Evolutionary conservation across 164 flowering plant species (phyloP), one percentile per base, ranked within the genome.

Genomic region (Hamamelis virginiana): DNA sequence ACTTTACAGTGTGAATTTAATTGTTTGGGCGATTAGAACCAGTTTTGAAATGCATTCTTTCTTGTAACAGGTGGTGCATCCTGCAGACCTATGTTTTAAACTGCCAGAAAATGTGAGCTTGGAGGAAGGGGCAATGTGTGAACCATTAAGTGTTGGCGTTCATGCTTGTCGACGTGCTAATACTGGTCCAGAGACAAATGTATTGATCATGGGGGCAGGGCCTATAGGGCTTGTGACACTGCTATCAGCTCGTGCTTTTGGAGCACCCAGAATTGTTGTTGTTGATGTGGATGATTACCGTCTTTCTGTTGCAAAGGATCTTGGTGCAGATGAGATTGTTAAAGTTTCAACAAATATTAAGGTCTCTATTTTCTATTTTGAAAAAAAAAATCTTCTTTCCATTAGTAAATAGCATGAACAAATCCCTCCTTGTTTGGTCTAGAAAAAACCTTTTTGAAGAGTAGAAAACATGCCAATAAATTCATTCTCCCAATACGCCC

Each of bases 101-200:
- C 82, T 92, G 56, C 97, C 98, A 3, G 96, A 91, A 8, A 90
- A 89, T 74, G 88, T 95, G 78, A 95, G 97, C 81, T 85, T 95
- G 80, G 97, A 92, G 75, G 99, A 92, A 82, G 99, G 99, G 51
- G 99, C 99, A 15, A 91, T 95, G 97, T 92, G 97, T 74, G 99
- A 95, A 80, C 99, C 98, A 38, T 77, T 95, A 19, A 95, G 99
- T 68, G 99, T 95, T 46, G 97, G 96, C 44, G 85, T 95, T 28
- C 98, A 95, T 80, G 96, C 94, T 72, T 95, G 98, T 71, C 91
- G 91, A 3, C 89, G 98, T 59, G 96, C 95, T 51, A 69, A 83
- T 48, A 69, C 90, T 70, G 94, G 96, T 59, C 89, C 97, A 1
- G 97, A 89, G 74, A 90, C 91, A 28, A 91, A 80, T 69, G 93